These are phyloP conservation scores for Fusarium lyarnte DNA, from an alignment of 2,329 filamentous ascomycete genomes.

Conservation along the genomic window DNA sequence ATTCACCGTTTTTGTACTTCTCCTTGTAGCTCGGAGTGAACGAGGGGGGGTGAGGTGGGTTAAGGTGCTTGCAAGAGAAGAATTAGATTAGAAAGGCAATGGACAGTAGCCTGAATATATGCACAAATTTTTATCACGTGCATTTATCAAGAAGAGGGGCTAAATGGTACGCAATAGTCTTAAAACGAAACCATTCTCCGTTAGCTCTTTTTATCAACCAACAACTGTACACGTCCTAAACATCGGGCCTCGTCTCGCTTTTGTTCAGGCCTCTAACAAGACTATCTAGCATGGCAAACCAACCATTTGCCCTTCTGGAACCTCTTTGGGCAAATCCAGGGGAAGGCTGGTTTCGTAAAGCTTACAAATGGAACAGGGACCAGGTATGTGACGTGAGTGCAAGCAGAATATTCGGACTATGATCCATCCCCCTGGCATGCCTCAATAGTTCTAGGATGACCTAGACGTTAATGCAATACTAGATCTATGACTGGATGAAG, in stretches of 20 bases:
- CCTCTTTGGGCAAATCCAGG: not conserved
- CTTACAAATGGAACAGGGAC: not conserved
- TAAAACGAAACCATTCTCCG: not conserved
- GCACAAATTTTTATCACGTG: not conserved
- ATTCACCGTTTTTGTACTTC: not conserved
- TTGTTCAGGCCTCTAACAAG: not conserved
- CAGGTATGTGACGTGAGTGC: not conserved
- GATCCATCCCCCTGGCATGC: not conserved
- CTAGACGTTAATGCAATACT: not conserved
- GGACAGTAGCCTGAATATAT: not conserved
- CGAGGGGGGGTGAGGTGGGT: not conserved
- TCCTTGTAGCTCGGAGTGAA: not conserved
- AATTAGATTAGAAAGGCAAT: not conserved
- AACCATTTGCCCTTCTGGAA: not conserved
- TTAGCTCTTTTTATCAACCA: not conserved
- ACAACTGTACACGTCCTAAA: not conserved
- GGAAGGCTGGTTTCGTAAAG: not conserved
- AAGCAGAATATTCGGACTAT: not conserved
- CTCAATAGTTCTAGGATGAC: not conserved
- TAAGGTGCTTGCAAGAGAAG: not conserved
- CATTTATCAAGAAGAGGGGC: not conserved
- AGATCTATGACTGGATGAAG: not conserved
- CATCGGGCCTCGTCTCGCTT: not conserved
- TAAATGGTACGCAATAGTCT: not conserved
- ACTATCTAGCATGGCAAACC: not conserved